phyloP scores from a whole-genome alignment of 2,329 filamentous ascomycete species.

The Coniochaeta sp. region DNA sequence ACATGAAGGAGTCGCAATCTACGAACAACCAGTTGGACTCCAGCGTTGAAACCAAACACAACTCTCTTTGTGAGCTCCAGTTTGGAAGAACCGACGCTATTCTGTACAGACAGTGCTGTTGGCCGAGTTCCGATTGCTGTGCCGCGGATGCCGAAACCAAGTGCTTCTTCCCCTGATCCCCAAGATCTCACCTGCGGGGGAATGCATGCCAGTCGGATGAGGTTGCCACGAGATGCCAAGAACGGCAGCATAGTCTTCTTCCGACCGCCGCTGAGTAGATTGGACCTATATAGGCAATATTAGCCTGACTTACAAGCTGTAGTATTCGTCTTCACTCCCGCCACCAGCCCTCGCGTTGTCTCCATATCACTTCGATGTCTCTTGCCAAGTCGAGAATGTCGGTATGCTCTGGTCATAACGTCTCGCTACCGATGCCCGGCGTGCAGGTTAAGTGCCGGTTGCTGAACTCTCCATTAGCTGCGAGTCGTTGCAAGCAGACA shows the following conservation, averaged over 20 bases:
- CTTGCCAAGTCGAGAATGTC: too few species aligned
- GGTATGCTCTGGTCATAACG: not conserved
- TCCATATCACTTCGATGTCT: not conserved
- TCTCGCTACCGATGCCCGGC: not conserved
- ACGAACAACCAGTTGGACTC: too few species aligned
- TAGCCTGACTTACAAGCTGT: not conserved
- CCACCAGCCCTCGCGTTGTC: not conserved
- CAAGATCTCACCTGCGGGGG: not conserved
- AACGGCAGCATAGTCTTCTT: constrained; percentile 1
- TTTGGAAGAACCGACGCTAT: too few species aligned
- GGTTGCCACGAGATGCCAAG: not conserved
- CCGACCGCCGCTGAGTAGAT: not conserved
- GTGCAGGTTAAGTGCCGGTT: constrained; percentile 1
- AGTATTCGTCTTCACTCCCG: not conserved
- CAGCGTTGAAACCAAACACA: too few species aligned
- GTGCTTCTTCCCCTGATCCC: not conserved
- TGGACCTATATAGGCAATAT: not conserved
- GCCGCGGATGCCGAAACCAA: too few species aligned
- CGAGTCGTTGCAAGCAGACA: too few species aligned
- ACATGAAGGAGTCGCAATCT: too few species aligned
- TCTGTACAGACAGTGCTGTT: too few species aligned
- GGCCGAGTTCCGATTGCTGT: not conserved
- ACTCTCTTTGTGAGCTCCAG: too few species aligned
- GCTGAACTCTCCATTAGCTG: too few species aligned
- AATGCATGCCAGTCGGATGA: not conserved